Percentiles rank a stretch among this genome's conserved stretches.
Evolutionary conservation across 352 stramenopile genomes (phyloP).

Genomic region (Phytophthora macrochlamydospora): DNA sequence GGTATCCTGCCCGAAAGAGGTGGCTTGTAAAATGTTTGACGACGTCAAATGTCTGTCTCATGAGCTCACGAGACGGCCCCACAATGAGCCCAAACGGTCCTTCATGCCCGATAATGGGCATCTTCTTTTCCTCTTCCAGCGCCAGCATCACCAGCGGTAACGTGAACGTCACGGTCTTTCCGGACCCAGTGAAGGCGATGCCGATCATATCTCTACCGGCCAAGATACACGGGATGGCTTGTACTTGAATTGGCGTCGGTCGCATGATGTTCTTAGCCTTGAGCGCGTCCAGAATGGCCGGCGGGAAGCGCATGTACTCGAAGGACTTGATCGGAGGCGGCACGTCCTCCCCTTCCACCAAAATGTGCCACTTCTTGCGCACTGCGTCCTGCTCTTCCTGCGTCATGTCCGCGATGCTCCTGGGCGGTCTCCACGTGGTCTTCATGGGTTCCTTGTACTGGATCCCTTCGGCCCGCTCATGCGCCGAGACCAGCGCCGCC

Average conservation of each 20-base stretch:
- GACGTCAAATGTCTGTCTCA: constrained; percentile 98
- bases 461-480: constrained; percentile 92
- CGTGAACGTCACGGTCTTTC: constrained; percentile 99
- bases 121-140: constrained; percentile 96
- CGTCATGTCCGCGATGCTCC: constrained; percentile 86
- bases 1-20: constrained; percentile 72
- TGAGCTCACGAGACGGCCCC: constrained; percentile 97
- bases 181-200: constrained; percentile 98
- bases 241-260: constrained; percentile 98
- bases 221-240: constrained; percentile 97
- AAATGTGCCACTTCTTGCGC: constrained; percentile 98
- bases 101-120: constrained; percentile 93
- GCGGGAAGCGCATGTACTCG: constrained; percentile 97
- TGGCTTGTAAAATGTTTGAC: constrained; percentile 93
- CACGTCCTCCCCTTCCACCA: constrained; percentile 96
- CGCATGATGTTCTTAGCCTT: constrained; percentile 96
- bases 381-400: constrained; percentile 90
- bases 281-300: constrained; percentile 92
- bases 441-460: constrained; percentile 91
- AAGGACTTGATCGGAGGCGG: constrained; percentile 97
- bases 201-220: constrained; percentile 98
- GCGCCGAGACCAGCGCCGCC: constrained; percentile 93
- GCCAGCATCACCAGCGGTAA: constrained; percentile 97
- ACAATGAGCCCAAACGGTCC: constrained; percentile 98
- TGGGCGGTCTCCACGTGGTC: constrained; percentile 92